phyloP scores from a whole-genome alignment of 2,329 filamentous ascomycete species.

The Zymoseptoria pseudotritici region DNA sequence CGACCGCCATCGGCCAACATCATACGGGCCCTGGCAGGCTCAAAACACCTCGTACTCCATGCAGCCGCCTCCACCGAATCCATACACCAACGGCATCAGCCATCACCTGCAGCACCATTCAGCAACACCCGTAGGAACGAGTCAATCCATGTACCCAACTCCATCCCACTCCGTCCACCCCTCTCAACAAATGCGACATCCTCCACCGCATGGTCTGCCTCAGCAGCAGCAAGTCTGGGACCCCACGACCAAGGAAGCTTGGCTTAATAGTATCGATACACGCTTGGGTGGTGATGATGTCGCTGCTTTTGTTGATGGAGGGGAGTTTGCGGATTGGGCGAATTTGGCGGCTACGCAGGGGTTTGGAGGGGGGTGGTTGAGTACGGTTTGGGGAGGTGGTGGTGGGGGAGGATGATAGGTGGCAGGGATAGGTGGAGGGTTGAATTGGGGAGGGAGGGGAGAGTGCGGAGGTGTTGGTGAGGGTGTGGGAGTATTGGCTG shows the following conservation, averaged over 20 bases:
- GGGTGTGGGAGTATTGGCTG: too few species aligned
- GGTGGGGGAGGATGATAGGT: neutral
- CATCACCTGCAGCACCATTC: constrained; percentile 8
- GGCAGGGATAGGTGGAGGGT: neutral
- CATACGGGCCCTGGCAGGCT: constrained; percentile 18
- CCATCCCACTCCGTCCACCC: constrained; percentile 4
- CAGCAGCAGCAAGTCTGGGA: constrained; percentile 18
- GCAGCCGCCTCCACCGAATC: constrained; percentile 14
- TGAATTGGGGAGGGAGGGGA: too few species aligned
- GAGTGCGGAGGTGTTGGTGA: too few species aligned
- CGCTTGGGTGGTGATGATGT: constrained; percentile 34
- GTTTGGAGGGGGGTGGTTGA: constrained; percentile 24
- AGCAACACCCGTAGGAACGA: constrained; percentile 3
- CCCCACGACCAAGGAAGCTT: constrained; percentile 26
- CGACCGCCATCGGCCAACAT: constrained; percentile 10
- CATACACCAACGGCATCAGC: constrained; percentile 15
- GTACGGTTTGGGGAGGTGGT: constrained; percentile 22
- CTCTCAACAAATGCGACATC: constrained; percentile 2
- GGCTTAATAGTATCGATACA: constrained; percentile 31
- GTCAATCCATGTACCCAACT: constrained; percentile 6
- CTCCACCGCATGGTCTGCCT: constrained; percentile 6
- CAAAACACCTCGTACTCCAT: constrained; percentile 17
- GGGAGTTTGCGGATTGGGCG: constrained; percentile 29
- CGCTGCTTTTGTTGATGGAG: constrained; percentile 34
- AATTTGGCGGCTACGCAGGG: constrained; percentile 17